These are phyloP conservation scores for Neonectria magnoliae DNA, from an alignment of 2,329 filamentous ascomycete species.

Conservation along the genomic window DNA sequence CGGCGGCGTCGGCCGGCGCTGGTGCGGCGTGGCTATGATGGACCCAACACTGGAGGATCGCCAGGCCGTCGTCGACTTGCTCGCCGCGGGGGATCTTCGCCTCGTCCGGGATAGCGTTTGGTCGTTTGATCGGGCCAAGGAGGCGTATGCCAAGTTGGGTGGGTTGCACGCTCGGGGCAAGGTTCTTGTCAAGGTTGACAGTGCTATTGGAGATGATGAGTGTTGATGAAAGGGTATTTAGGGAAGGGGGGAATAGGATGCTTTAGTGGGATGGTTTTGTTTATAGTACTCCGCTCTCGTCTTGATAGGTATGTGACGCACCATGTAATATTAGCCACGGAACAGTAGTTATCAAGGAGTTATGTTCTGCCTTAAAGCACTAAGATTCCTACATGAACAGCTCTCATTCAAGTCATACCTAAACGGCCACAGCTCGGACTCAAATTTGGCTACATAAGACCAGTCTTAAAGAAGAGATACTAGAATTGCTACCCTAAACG, in stretches of 20 bases:
- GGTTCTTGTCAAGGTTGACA: conserved; percentile 49
- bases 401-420: no score
- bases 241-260: not conserved
- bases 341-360: no score
- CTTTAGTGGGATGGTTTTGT: not conserved
- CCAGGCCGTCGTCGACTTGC: conserved; percentile 47
- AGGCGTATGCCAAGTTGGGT: conserved; percentile 49
- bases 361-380: not conserved
- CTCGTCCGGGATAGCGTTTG: conserved; percentile 51
- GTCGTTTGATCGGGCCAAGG: conserved; percentile 48
- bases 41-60: conserved; percentile 46
- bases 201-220: conserved; percentile 38
- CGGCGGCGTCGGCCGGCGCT: conserved; percentile 51
- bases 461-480: not conserved
- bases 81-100: conserved; percentile 47
- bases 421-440: no score
- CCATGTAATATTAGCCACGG: no score
- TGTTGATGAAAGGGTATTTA: not conserved
- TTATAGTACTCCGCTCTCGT: not conserved
- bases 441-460: not conserved
- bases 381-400: no score
- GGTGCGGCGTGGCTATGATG: conserved; percentile 48
- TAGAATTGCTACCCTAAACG: not conserved
- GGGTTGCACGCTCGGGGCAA: conserved; percentile 51
- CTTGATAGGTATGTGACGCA: not conserved